These are phyloP conservation scores for Sporothrix globosa DNA, from an alignment of 2,329 filamentous ascomycete species.

Conservation along the genomic window DNA sequence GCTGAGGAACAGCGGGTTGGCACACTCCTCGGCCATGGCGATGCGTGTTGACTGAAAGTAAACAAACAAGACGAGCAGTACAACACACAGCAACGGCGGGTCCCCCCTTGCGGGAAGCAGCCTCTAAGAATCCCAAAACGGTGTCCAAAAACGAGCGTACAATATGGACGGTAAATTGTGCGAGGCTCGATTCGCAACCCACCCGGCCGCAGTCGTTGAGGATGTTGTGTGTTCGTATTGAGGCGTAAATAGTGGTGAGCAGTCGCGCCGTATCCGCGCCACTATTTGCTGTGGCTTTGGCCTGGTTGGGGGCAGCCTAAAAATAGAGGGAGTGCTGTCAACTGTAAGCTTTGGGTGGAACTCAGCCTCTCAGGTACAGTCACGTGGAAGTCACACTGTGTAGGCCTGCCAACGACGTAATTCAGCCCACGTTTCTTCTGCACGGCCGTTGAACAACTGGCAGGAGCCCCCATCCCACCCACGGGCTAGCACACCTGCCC, in stretches of 20 bases:
- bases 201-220: background rate
- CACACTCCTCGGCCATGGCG: constrained; percentile 48
- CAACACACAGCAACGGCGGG: constrained; percentile 3
- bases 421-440: background rate
- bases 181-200: background rate
- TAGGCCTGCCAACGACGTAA: background rate
- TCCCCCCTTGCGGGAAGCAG: background rate
- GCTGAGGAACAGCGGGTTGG: constrained; percentile 70
- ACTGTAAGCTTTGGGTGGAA: background rate
- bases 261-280: constrained; percentile 1
- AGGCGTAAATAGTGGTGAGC: background rate
- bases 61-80: background rate
- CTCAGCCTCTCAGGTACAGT: background rate
- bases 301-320: background rate
- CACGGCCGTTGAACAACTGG: background rate
- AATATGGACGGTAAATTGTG: background rate
- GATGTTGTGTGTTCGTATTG: background rate
- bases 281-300: background rate
- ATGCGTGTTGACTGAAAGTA: background rate
- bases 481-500: constrained; percentile 32
- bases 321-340: background rate
- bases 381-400: constrained; percentile 3
- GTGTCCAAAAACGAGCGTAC: no score
- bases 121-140: no score
- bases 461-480: background rate